Evolutionary conservation across 208 protist genomes (phyloP).

Genomic region (Leishmania amazonensis): DNA sequence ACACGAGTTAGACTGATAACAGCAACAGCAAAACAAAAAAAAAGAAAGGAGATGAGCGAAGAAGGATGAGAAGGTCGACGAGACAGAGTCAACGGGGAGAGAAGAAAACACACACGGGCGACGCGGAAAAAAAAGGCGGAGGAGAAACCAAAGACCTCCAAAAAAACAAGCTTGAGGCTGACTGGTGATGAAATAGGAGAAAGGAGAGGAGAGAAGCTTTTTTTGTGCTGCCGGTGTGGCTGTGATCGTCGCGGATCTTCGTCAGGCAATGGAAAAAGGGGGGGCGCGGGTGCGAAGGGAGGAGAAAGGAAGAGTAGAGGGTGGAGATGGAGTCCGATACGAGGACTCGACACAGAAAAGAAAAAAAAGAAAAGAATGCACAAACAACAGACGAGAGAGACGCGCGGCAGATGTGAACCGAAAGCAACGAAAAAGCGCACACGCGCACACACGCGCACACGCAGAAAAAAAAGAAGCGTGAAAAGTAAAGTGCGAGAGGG

Average conservation of each 20-base stretch:
- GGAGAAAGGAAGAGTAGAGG: background rate
- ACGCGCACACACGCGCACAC: background rate
- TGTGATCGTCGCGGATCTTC: background rate
- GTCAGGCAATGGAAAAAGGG: background rate
- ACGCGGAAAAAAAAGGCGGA: constrained; percentile 12
- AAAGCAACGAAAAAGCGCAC: constrained; percentile 6
- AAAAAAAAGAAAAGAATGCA: constrained; percentile 28
- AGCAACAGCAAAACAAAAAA: constrained; percentile 7
- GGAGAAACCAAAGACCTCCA: constrained; percentile 1
- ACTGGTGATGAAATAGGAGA: background rate
- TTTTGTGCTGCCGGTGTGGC: background rate
- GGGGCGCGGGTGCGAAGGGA: background rate
- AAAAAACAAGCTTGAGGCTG: background rate
- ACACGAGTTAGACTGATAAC: background rate
- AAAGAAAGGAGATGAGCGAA: background rate
- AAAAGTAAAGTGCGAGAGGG: constrained; percentile 1
- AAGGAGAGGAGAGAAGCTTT: background rate
- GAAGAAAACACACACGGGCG: background rate
- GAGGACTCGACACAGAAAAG: background rate
- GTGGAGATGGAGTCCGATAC: constrained; percentile 3
- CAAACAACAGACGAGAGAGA: constrained; percentile 29
- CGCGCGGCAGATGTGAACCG: constrained; percentile 17
- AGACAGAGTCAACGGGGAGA: background rate
- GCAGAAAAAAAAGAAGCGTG: constrained; percentile 21
- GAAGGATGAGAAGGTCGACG: background rate